Base-by-base conservation (phyloP, 2,329 filamentous ascomycete species). In the Aspergillus pseudoglaucus region DNA sequence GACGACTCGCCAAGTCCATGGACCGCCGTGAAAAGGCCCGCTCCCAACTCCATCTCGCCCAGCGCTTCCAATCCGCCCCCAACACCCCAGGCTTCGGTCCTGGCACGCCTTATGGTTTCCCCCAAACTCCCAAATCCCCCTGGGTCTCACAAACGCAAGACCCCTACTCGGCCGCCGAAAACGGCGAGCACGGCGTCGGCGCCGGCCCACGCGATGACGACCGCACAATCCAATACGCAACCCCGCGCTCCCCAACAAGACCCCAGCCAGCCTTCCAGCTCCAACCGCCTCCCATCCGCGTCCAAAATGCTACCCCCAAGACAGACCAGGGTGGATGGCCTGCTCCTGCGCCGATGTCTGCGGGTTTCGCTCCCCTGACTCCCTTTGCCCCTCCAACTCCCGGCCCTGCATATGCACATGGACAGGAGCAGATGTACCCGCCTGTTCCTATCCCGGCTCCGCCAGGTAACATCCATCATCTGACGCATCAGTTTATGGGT, bases 1-100 rank as follows among this genome's bases (percentile, higher is more conserved):
- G 89, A 68, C 87, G 87, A 67, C 87, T 98, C 53, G 84, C 87
- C 72, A 97, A 96, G 79, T 90, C 90, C 54, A 98, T 98, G 93
- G 87, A 95, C 67, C 77, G 87, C 66, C 89, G 93, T 60, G 93
- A 98, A 77, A 87, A 88, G 64, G 93, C 93, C 56, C 87, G 93
- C 53, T 91, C 88, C 52, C 90, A 97, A 67, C 82, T 98, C 55
- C 97, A 97, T 76, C 88, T 97, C 54, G 90, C 86, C 47, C 86
- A 89, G 67, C 85, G 84, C 58, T 75, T 82, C 17, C 90, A 97
- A 73, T 95, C 90, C 22, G 90, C 90, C 4, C 91, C 91, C 58
- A 96, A 96, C 76, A 96, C 91, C 0, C 91, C 91, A 10, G 90
- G 90, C 55, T 90, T 94, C 66, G 33, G 9, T 12, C 33, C 33